phyloP scores from a whole-genome alignment of 164 flowering plant species.

The Brasenia schreberi region DNA sequence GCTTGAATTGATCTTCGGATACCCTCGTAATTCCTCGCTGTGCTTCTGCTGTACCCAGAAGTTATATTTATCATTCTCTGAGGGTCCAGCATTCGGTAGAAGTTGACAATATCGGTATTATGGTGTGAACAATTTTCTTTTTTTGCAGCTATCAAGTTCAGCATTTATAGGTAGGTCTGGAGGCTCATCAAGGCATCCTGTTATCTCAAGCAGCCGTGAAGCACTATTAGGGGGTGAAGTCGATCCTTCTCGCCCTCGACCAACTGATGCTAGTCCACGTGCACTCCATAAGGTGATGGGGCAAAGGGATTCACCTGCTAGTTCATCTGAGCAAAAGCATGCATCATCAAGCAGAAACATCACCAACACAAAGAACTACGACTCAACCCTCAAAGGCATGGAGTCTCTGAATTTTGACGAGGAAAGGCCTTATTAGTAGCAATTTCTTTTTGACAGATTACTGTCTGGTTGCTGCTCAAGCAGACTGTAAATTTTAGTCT shows the following conservation, averaged over 20 bases:
- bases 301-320: slow-evolving; percentile 48
- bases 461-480: background rate
- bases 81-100: background rate
- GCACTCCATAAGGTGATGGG: slow-evolving; percentile 35
- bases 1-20: background rate
- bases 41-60: background rate
- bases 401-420: slow-evolving; percentile 64
- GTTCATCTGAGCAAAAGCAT: slow-evolving; percentile 51
- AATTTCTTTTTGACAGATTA: background rate
- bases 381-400: slow-evolving; percentile 69
- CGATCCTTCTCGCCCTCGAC: slow-evolving; percentile 44
- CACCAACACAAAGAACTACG: slow-evolving; percentile 44
- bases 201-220: slow-evolving; percentile 64
- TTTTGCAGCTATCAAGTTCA: slow-evolving; percentile 45
- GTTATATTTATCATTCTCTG: background rate
- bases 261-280: slow-evolving; percentile 69
- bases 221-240: slow-evolving; percentile 40
- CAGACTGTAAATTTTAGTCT: background rate
- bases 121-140: background rate
- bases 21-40: background rate
- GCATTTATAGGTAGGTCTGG: slow-evolving; percentile 47
- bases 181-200: slow-evolving; percentile 66
- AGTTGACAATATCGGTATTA: background rate
- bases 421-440: slow-evolving; percentile 32
- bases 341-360: slow-evolving; percentile 41